Base-by-base conservation (phyloP, 345 rosid genomes). In the Boechera stricta region DNA sequence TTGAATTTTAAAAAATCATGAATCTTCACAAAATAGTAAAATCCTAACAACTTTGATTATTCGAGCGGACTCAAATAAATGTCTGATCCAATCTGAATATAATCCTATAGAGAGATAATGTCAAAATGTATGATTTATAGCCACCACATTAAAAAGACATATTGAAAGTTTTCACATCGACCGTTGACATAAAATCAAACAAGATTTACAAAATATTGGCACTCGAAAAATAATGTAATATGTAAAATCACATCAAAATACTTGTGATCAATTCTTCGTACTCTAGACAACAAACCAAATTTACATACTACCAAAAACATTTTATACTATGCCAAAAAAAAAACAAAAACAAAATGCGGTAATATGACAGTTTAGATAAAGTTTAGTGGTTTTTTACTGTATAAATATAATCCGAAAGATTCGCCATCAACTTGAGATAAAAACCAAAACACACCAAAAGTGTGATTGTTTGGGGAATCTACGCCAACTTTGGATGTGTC, bases 401-500 rank as follows among this genome's bases (percentile, higher is more conserved):
- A 51, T 10, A 52, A 52, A 51, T 29, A 60, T 63, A 44, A 76
- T 47, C 72, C 3, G 48, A 28, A 53, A 67, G 33, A 75, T 38
- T 38, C 59, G 39, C 28, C 48, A 36, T 39, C 68, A 75, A 49
- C 8, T 38, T 75, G 60, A 57, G 51, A 67, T 58, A 21, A 10
- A 67, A 59, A 76, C 32, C 71, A 32, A 66, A 67, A 75, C 32
- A 69, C 29, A 42, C 11, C 10, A 36, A 65, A 45, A 32, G 9
- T 54, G 49, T 29, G 36, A 29, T 52, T 62, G 16, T 68, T 69
- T 52, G 13, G 64, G 73, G 51, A 54, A 62, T 69, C 45, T 77
- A 51, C 62, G 51, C 70, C 31, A 54, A 61, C 80, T 59, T 75
- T 75, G 53, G 62, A 59, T 67, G 44, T 67, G 79, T 76, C 74